Conservation (phyloP, 139 green algal genomes). For the Desmodesmus armatus region DNA sequence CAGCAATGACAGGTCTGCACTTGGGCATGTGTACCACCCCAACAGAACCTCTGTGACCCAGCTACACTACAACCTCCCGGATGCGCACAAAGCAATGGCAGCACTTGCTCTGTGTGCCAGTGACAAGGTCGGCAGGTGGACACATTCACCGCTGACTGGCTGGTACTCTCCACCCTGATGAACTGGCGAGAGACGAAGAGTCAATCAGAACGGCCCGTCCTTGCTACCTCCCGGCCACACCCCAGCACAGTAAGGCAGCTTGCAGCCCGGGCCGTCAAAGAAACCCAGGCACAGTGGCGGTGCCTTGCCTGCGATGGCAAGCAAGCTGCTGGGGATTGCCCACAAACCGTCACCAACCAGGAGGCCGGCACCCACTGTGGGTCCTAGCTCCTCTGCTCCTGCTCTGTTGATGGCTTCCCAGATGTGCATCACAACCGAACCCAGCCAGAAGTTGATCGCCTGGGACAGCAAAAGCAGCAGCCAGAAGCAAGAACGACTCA, state of each 20-base stretch:
- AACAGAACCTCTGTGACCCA: too few relatives aligned
- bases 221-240: conserved; percentile 37
- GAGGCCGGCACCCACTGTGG: conserved; percentile 47
- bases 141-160: too few relatives aligned
- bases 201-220: too few relatives aligned
- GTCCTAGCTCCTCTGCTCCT: conserved; percentile 36
- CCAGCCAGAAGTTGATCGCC: conserved; percentile 48
- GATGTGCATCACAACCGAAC: conserved; percentile 35
- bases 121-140: too few relatives aligned
- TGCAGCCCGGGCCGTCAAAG: conserved; percentile 10
- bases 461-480: not conserved
- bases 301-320: conserved; percentile 39
- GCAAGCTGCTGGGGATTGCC: conserved; percentile 43
- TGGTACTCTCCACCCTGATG: too few relatives aligned
- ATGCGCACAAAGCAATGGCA: too few relatives aligned
- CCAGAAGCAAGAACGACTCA: too few relatives aligned
- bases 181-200: too few relatives aligned
- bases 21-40: too few relatives aligned
- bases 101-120: too few relatives aligned
- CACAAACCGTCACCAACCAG: conserved; percentile 59
- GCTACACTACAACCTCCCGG: too few relatives aligned
- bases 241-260: conserved; percentile 39
- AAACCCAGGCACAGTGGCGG: conserved; percentile 55
- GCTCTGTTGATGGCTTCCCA: conserved; percentile 13
- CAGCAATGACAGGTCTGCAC: too few relatives aligned